Evolutionary conservation across 805 yeast species (phyloP), one percentile per base, ranked within the genome.

Genomic region (Saturnispora zaruensis): DNA sequence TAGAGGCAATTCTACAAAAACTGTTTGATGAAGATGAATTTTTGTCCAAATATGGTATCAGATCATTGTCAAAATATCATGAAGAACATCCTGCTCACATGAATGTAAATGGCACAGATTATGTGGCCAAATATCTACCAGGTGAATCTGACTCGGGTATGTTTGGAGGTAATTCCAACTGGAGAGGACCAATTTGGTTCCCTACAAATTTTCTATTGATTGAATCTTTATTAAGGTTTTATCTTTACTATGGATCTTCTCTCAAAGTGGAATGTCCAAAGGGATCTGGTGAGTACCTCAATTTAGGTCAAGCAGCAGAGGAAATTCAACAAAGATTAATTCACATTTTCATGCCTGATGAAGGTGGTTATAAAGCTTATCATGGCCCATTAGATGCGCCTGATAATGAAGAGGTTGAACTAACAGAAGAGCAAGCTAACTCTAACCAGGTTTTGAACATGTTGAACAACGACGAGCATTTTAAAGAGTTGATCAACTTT

Each of bases 121-220:
- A 82, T 66, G 70, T 73, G 42, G 90, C 87, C 30, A 76, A 77
- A 52, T 87, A 88, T 66, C 75, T 87, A 48, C 84, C 95, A 5
- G 96, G 95, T 28, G 96, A 87, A 62, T 84, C 95, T 26, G 91
- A 87, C 62, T 83, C 95, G 5, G 96, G 96, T 5, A 78, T 90
- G 78, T 89, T 89, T 74, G 97, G 97, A 46, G 97, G 97, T 52
- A 89, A 89, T 65, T 88, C 96, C 21, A 89, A 89, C 67, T 89
- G 97, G 97, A 77, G 97, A 66, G 97, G 97, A 2, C 96, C 97
- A 14, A 88, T 89, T 57, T 89, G 97, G 97, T 88, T 89, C 74
- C 96, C 97, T 20, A 87, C 87, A 11, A 89, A 84, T 60, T 89
- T 89, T 66, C 70, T 89, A 53, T 70, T 89, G 37, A 87, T 89